Conservation (phyloP, 2,329 filamentous ascomycete species). For the Rutstroemia sp. region DNA sequence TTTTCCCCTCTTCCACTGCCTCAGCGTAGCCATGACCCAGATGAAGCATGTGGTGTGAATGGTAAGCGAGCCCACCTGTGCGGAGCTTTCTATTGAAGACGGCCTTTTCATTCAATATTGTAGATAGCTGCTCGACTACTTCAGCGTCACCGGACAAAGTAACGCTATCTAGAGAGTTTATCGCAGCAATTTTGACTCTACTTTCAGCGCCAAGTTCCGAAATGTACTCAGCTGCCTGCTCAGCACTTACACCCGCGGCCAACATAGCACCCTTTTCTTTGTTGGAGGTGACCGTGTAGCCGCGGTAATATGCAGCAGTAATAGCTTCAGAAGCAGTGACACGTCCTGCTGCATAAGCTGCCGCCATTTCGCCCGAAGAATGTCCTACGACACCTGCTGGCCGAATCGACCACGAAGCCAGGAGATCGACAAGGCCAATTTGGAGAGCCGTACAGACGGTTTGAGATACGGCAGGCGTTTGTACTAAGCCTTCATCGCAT, state of each 20-base stretch:
- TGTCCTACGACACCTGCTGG: slow-evolving; percentile 36
- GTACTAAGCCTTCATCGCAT: slow-evolving; percentile 19
- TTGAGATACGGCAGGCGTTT: slow-evolving; percentile 28
- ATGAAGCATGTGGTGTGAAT: slow-evolving; percentile 8
- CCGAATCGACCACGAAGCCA: slow-evolving; percentile 35
- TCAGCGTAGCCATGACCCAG: slow-evolving; percentile 4
- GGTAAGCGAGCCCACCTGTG: slow-evolving; percentile 7
- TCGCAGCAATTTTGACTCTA: slow-evolving; percentile 19
- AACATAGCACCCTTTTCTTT: slow-evolving; percentile 10
- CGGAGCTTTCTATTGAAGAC: slow-evolving; percentile 9
- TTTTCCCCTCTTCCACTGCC: neutral
- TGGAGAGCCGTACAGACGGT: slow-evolving; percentile 41
- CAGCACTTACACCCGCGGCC: slow-evolving; percentile 9
- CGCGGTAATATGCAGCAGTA: slow-evolving; percentile 38
- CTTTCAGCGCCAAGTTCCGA: neutral
- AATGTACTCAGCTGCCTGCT: neutral
- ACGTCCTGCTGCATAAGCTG: slow-evolving; percentile 35
- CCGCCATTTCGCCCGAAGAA: slow-evolving; percentile 40
- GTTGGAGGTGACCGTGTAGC: slow-evolving; percentile 6
- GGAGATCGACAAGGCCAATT: slow-evolving; percentile 35
- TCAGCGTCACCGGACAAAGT: slow-evolving; percentile 17
- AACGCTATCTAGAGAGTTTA: slow-evolving; percentile 18
- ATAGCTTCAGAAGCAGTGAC: slow-evolving; percentile 29
- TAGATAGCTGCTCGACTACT: neutral
- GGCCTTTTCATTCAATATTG: slow-evolving; percentile 13